These are phyloP conservation scores for Acanthamoeba triangularis DNA, from an alignment of 208 protist species.

Conservation along the genomic window DNA sequence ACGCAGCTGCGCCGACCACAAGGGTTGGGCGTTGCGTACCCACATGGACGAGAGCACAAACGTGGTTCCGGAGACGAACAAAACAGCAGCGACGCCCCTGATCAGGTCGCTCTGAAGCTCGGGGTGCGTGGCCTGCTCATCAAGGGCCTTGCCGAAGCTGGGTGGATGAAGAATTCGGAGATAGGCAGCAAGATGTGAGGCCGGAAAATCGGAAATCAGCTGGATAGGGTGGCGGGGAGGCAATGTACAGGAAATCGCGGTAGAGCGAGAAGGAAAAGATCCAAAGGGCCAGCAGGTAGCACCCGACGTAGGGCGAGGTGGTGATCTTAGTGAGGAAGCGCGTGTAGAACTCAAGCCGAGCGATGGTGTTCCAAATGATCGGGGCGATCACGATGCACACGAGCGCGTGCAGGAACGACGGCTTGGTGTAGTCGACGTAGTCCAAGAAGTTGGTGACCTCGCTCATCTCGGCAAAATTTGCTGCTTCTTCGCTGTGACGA, in stretches of 20 bases:
- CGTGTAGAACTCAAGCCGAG: constrained; percentile 93
- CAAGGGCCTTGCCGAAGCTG: constrained; percentile 89
- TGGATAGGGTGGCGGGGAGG: not conserved
- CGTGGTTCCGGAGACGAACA: constrained; percentile 88
- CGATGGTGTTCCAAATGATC: constrained; percentile 94
- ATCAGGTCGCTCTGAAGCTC: constrained; percentile 80
- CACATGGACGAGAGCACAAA: constrained; percentile 92
- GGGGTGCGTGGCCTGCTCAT: constrained; percentile 81
- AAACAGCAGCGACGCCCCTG: constrained; percentile 79
- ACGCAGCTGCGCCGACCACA: constrained; percentile 31
- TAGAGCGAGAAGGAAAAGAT: constrained; percentile 93
- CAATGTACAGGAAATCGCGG: constrained; percentile 91
- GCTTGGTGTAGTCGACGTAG: constrained; percentile 68
- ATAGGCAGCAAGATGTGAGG: not conserved
- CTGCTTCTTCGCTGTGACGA: not conserved
- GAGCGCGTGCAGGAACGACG: constrained; percentile 78
- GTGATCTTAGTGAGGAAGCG: constrained; percentile 91
- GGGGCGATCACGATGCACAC: constrained; percentile 91
- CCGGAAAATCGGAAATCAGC: not conserved
- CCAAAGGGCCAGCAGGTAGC: constrained; percentile 93
- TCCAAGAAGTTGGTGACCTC: constrained; percentile 3
- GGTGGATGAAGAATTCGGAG: not conserved
- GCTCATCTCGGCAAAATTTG: not conserved
- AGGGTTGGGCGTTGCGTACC: not conserved
- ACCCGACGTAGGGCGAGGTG: constrained; percentile 87